Evolutionary conservation across 1,284 basidiomycete species (phyloP).

Genomic region (Naganishia sp.): DNA sequence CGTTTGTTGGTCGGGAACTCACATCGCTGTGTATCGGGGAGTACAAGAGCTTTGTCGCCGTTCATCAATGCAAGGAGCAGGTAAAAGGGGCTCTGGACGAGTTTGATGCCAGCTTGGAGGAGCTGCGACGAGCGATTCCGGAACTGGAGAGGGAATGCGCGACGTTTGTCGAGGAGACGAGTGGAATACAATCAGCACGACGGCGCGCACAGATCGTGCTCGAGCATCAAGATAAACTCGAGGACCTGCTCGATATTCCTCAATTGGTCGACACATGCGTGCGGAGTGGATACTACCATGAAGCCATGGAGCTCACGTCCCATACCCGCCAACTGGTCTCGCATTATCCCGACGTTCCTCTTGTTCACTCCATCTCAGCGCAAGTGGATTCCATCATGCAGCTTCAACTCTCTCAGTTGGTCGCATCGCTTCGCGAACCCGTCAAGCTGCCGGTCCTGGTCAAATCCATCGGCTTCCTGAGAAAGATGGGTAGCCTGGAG

Average conservation of each 20-base stretch:
- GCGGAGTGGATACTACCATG: slow-evolving; percentile 83
- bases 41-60: slow-evolving; percentile 80
- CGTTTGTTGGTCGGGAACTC: slow-evolving; percentile 79
- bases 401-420: slow-evolving; percentile 62
- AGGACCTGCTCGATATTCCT: slow-evolving; percentile 86
- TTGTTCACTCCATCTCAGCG: slow-evolving; percentile 63
- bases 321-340: slow-evolving; percentile 59
- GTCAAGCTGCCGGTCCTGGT: slow-evolving; percentile 85
- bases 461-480: slow-evolving; percentile 80
- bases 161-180: slow-evolving; percentile 64
- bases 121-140: slow-evolving; percentile 68
- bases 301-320: slow-evolving; percentile 77
- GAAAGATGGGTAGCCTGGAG: slow-evolving; percentile 68
- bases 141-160: slow-evolving; percentile 68
- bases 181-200: slow-evolving; percentile 64
- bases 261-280: slow-evolving; percentile 87
- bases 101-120: slow-evolving; percentile 66
- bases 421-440: slow-evolving; percentile 76
- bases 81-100: slow-evolving; percentile 65
- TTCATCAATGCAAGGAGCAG: slow-evolving; percentile 63
- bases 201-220: slow-evolving; percentile 74
- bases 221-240: slow-evolving; percentile 85
- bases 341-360: slow-evolving; percentile 55
- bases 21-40: slow-evolving; percentile 84
- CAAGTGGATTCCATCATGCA: slow-evolving; percentile 69